Base-by-base conservation (phyloP, 1,284 basidiomycete genomes). In the Cutaneotrichosporon cutaneum region DNA sequence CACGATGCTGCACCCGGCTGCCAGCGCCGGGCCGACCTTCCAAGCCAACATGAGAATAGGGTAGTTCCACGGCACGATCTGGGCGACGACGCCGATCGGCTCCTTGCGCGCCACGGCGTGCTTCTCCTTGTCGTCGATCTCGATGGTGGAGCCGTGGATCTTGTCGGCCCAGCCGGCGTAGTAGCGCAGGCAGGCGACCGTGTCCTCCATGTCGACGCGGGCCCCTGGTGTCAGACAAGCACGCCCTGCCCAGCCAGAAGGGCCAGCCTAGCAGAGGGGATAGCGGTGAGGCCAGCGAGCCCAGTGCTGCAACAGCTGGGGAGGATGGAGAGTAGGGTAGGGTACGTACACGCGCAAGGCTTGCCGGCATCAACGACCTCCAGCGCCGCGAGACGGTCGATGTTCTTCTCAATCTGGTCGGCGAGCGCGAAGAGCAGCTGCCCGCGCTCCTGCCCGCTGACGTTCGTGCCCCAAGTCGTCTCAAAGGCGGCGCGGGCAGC, bases 61-160 rank as follows among this genome's bases (percentile, higher is more conserved):
- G 77, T 93, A 94, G 80, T 94, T 94, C 89, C 89, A 92, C 16
- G 90, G 90, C 68, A 92, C 90, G 69, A 93, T 92, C 73, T 92
- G 90, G 14, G 89, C 92, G 71, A 89, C 92, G 45, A 96, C 94
- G 53, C 94, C 94, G 71, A 96, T 89, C 30, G 94, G 93, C 67
- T 96, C 93, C 77, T 94, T 90, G 53, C 87, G 85, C 26, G 91
- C 93, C 77, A 92, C 91, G 18, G 89, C 89, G 61, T 92, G 80
- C 79, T 93, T 93, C 58, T 82, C 82, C 73, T 86, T 60, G 24
- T 66, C 68, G 54, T 69, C 70, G 18, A 69, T 64, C 22, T 72
- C 67, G 72, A 93, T 88, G 56, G 85, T 85, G 76, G 91, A 85
- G n/a, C 94, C 93, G 54, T 85, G 82, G 68, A 92, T 84, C 84